These are phyloP conservation scores for Syzygium malaccense DNA, from an alignment of 441 rosid species.

Conservation along the genomic window DNA sequence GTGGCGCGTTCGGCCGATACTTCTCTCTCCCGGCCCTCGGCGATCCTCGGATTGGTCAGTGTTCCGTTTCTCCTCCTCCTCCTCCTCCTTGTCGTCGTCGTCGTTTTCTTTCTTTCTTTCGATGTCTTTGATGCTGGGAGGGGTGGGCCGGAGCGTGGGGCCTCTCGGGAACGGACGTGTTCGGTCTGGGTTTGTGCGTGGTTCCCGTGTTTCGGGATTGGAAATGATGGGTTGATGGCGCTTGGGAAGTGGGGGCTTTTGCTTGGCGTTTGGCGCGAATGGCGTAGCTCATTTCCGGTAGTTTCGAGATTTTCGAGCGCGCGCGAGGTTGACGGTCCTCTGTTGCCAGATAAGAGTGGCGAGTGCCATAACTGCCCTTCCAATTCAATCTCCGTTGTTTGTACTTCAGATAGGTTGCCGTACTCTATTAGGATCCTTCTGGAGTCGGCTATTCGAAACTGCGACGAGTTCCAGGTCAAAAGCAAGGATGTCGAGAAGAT, in stretches of 20 bases:
- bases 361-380: background rate
- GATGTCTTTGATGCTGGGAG: background rate
- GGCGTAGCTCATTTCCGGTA: background rate
- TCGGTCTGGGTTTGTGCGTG: background rate
- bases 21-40: constrained; percentile 50
- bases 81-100: background rate
- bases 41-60: constrained; percentile 62
- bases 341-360: background rate
- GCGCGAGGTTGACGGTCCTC: background rate
- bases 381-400: background rate
- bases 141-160: background rate
- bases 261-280: background rate
- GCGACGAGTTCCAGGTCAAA: constrained; percentile 64
- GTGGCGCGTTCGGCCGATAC: constrained; percentile 48
- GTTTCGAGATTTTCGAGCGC: background rate
- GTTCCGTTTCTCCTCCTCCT: background rate
- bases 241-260: background rate
- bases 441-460: constrained; percentile 66
- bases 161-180: background rate
- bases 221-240: background rate
- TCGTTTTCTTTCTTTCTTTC: background rate
- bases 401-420: constrained; percentile 46
- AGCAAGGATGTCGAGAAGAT: constrained; percentile 68
- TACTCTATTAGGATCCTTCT: constrained; percentile 60
- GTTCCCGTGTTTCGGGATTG: background rate